Percentiles rank a stretch among this genome's conserved stretches.
phyloP scores from a whole-genome alignment of 2,329 filamentous ascomycete genomes.

The Didymella pomorum region DNA sequence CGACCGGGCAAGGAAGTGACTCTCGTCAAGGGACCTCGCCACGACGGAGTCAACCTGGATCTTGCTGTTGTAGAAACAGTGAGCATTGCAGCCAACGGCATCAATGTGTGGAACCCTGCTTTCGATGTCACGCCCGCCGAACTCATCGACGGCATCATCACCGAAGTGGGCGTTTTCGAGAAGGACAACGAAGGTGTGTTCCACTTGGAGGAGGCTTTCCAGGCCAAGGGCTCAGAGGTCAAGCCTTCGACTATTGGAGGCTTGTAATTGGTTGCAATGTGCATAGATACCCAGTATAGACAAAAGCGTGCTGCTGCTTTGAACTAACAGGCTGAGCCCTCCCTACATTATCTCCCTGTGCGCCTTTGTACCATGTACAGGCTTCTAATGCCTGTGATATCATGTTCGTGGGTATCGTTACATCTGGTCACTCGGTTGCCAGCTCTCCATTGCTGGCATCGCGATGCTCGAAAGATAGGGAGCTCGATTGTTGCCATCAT shows the following conservation, averaged over 20 bases:
- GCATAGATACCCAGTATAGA: conserved; percentile 16
- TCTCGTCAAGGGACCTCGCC: conserved; percentile 78
- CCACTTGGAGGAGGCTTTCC: conserved; percentile 59
- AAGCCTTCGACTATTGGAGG: conserved; percentile 47
- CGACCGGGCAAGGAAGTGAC: conserved; percentile 83
- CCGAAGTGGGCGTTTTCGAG: conserved; percentile 86
- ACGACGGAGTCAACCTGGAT: conserved; percentile 69
- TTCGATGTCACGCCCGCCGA: conserved; percentile 93
- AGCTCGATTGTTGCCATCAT: neutral
- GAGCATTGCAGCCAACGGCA: conserved; percentile 77
- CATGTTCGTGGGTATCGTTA: conserved; percentile 10
- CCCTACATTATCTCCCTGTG: neutral
- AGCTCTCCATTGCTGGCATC: neutral
- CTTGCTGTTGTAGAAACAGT: conserved; percentile 71
- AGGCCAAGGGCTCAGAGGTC: conserved; percentile 30
- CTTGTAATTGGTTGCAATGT: conserved; percentile 28
- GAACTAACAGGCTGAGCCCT: neutral
- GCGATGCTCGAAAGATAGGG: neutral
- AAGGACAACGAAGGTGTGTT: conserved; percentile 77
- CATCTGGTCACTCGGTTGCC: neutral
- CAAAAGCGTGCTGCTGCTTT: neutral
- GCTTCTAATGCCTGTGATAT: neutral
- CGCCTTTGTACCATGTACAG: neutral
- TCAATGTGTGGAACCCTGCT: conserved; percentile 93
- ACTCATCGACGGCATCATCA: conserved; percentile 93